Evolutionary conservation across 192 early-diverging fungal species (phyloP).

Genomic region (Cetraspora pellucida): DNA sequence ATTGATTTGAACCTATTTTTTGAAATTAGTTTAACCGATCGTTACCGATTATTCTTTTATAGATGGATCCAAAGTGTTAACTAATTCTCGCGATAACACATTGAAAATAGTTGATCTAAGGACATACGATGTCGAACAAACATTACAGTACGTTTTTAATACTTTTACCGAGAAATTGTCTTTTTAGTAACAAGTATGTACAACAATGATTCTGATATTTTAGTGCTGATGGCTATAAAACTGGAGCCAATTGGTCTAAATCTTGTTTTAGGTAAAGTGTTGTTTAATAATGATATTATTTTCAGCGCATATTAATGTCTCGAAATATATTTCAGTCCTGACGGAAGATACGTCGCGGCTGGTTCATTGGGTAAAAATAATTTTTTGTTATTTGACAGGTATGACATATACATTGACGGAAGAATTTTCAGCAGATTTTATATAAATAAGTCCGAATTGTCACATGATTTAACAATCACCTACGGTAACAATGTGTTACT

Average conservation of each 20-base stretch:
- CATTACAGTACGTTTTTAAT: slow-evolving; percentile 55
- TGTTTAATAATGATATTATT: not conserved
- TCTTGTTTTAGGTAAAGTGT: slow-evolving; percentile 68
- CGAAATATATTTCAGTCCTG: slow-evolving; percentile 62
- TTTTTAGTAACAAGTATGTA: not conserved
- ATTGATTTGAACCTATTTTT: not conserved
- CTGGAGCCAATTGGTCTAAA: slow-evolving; percentile 86
- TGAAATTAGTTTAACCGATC: not conserved
- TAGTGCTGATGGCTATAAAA: slow-evolving; percentile 76
- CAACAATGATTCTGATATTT: not conserved
- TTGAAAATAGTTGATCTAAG: slow-evolving; percentile 80
- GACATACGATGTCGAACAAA: slow-evolving; percentile 72
- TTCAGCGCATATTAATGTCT: not conserved
- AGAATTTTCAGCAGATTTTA: no score
- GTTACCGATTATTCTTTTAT: not conserved
- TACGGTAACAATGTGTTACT: no score
- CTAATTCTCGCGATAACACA: slow-evolving; percentile 93
- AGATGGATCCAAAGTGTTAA: slow-evolving; percentile 78
- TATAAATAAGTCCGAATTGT: no score
- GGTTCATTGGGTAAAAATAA: slow-evolving; percentile 61
- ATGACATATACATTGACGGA: no score
- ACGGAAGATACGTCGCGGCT: slow-evolving; percentile 79
- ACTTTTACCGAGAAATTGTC: not conserved
- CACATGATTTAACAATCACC: no score
- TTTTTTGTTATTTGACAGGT: no score